Evolutionary conservation across 345 rosid genomes (phyloP).

Genomic region (Toxicodendron radicans): DNA sequence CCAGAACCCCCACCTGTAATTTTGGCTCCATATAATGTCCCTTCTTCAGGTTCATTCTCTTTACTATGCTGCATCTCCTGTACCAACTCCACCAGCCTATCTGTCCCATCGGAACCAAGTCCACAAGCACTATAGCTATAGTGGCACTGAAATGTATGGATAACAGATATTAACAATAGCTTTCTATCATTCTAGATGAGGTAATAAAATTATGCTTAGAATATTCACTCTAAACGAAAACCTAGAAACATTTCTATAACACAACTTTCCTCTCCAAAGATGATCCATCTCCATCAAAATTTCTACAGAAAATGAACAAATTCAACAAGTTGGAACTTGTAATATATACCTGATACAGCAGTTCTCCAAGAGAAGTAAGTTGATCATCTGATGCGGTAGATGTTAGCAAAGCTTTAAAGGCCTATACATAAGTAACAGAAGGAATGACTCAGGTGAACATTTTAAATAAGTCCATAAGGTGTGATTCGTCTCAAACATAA

Average conservation of each 20-base stretch:
- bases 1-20: constrained; percentile 99
- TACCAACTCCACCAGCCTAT: constrained; percentile 81
- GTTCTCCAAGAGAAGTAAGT: constrained; percentile 88
- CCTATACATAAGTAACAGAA: constrained; percentile 38
- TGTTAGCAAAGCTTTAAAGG: constrained; percentile 89
- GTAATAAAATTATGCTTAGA: not conserved
- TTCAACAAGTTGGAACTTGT: not conserved
- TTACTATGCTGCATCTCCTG: constrained; percentile 83
- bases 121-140: constrained; percentile 95
- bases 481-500: not conserved
- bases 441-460: not conserved
- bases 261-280: not conserved
- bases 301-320: not conserved
- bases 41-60: constrained; percentile 45
- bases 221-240: not conserved
- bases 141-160: constrained; percentile 77
- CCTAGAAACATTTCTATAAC: not conserved
- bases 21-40: constrained; percentile 92
- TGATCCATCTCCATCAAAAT: not conserved
- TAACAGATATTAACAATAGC: not conserved
- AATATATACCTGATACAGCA: constrained; percentile 77
- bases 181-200: not conserved
- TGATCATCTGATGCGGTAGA: constrained; percentile 85
- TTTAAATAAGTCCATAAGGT: not conserved
- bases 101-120: constrained; percentile 91